These are phyloP conservation scores for Brassica nigra DNA, from an alignment of 345 rosid genomes.

Conservation along the genomic window DNA sequence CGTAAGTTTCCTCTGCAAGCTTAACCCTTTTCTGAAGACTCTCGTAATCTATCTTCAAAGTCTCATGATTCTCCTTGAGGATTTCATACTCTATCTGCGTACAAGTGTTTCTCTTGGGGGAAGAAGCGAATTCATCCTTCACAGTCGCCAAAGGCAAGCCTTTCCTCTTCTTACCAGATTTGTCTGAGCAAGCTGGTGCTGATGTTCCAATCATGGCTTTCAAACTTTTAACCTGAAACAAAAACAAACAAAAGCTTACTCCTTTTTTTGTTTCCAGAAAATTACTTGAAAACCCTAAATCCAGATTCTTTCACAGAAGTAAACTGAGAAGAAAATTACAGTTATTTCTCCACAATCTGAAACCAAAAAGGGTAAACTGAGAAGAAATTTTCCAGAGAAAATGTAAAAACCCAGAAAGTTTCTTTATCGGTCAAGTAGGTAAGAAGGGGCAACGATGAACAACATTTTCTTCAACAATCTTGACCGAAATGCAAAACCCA, in stretches of 20 bases:
- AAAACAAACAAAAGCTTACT: not conserved
- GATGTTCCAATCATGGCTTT: slow-evolving; percentile 1
- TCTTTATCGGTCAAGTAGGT: not conserved
- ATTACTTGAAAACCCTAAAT: not conserved
- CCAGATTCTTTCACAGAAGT: not conserved
- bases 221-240: slow-evolving; percentile 1
- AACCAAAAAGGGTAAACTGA: not conserved
- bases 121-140: not conserved
- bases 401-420: not conserved
- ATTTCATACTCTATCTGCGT: not conserved
- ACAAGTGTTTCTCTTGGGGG: not conserved
- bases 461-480: not conserved
- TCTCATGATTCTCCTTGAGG: slow-evolving; percentile 32
- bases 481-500: not conserved
- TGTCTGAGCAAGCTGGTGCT: not conserved
- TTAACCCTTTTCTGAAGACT: not conserved
- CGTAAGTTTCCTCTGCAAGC: slow-evolving; percentile 1
- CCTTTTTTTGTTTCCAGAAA: not conserved
- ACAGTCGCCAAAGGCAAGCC: not conserved
- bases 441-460: not conserved
- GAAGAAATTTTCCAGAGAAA: not conserved
- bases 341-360: not conserved
- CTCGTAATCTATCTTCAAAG: not conserved
- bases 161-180: not conserved
- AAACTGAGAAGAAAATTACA: not conserved